These are phyloP conservation scores for Gaertneriomyces semiglobifer DNA, from an alignment of 192 early-diverging fungal genomes.

Conservation along the genomic window DNA sequence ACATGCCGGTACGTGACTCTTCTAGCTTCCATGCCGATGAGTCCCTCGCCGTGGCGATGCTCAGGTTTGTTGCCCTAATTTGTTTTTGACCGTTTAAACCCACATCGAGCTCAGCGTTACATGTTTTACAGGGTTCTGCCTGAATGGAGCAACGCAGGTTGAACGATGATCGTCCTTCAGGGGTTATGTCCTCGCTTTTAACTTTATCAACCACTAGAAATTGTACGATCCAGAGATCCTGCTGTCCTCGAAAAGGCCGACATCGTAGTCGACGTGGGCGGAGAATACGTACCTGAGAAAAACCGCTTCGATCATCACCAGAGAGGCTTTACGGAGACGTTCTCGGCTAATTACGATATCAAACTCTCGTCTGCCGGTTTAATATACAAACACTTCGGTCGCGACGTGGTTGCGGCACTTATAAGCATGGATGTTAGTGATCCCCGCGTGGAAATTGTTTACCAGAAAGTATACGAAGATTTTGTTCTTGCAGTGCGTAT, in stretches of 20 bases:
- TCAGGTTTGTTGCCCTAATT: conserved; percentile 50
- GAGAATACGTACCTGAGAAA: conserved; percentile 74
- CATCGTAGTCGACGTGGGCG: conserved; percentile 94
- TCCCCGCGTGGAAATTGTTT: conserved; percentile 62
- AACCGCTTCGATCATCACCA: conserved; percentile 91
- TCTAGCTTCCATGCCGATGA: conserved; percentile 68
- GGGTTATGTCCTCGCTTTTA: neutral
- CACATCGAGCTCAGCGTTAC: conserved; percentile 31
- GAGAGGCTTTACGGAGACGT: conserved; percentile 87
- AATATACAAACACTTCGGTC: conserved; percentile 95
- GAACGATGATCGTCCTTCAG: conserved; percentile 6
- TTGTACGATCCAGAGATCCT: conserved; percentile 83
- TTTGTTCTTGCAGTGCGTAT: conserved; percentile 39
- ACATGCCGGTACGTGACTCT: too few species aligned
- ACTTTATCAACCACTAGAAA: conserved; percentile 16
- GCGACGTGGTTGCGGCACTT: conserved; percentile 67
- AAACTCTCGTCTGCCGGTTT: conserved; percentile 94
- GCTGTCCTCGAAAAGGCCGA: conserved; percentile 70
- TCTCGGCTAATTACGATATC: conserved; percentile 63
- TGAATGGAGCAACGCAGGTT: conserved; percentile 17
- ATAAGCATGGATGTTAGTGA: conserved; percentile 52
- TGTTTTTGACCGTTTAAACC: too few species aligned
- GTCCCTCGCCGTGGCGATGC: conserved; percentile 85
- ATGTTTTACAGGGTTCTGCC: conserved; percentile 34
- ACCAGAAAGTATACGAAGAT: conserved; percentile 79